Base-by-base conservation (phyloP, 352 stramenopile species). In the Stramenopiles sp. region DNA sequence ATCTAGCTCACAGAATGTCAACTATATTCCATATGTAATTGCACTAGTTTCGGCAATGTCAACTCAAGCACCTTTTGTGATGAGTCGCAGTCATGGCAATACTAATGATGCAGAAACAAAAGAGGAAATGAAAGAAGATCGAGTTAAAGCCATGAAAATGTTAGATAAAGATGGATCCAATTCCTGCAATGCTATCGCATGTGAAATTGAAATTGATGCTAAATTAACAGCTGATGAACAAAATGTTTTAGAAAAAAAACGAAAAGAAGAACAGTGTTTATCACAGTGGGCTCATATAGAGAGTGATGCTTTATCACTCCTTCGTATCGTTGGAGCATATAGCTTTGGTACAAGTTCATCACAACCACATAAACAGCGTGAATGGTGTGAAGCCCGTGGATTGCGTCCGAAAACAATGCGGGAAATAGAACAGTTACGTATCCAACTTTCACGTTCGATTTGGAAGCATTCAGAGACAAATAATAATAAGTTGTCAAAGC, bases 51-150 rank as follows among this genome's bases (percentile, higher is more conserved):
- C 48, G 8, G 41, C 29, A n/a, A 24, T 57, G 12, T 47, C 47
- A 15, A 37, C 47, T 28, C 49, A 54, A 26, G 38, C 45, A 23
- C 47, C 48, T n/a, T 56, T 56, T 10, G 39, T 56, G 24, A 40
- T 42, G 22, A 38, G 18, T 15, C 44, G 36, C 23, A 10, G 22
- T 0, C 40, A 34, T 6, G 36, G 40, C 10, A 29, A 40, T 19
- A 47, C 24, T 36, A 47, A 51, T 20, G 40, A 3, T 3, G n/a
- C 19, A 3, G 19, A 24, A 4, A 4, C 5, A 1, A 23, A 20
- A 8, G 23, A 23, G 6, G 24, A 20, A 3, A n/a, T 7, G 10
- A 8, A 7, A 7, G 23, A 22, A 17, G 23, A 40, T n/a, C 29
- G 41, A 15, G 43, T 23, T 7, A 3, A 28, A 6, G 3, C 19